A percentile compares a stretch with the other conserved stretches of the same genome.
Evolutionary conservation across 345 rosid genomes (phyloP).

Genomic region (Hibiscus tridactylites): DNA sequence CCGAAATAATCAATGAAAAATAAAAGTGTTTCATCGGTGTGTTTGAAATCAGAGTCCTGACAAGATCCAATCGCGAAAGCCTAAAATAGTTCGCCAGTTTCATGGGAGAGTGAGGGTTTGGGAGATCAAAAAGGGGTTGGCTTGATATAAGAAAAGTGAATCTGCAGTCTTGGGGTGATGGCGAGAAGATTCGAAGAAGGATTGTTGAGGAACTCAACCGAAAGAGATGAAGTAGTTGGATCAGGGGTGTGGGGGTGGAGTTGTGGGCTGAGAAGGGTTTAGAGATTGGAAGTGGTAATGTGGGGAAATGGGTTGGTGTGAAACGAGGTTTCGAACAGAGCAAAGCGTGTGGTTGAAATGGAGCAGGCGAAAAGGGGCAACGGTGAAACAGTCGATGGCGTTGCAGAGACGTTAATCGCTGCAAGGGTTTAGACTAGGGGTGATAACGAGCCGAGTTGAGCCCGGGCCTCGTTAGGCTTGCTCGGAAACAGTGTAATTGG

Average conservation of each 20-base stretch:
- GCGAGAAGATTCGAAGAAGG: slow-evolving; percentile 39
- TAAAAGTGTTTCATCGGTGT: slow-evolving; percentile 56
- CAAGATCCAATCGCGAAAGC: slow-evolving; percentile 62
- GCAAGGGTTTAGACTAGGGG: slow-evolving; percentile 6
- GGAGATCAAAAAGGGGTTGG: slow-evolving; percentile 48
- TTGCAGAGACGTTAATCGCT: slow-evolving; percentile 44
- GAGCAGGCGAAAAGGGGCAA: slow-evolving; percentile 15
- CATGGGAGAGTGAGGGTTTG: slow-evolving; percentile 61
- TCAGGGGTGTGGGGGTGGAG: slow-evolving; percentile 18
- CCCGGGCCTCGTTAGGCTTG: too few relatives aligned
- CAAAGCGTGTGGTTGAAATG: not conserved
- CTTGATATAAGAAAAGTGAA: slow-evolving; percentile 65
- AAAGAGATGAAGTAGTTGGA: slow-evolving; percentile 52
- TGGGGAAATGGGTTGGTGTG: slow-evolving; percentile 15
- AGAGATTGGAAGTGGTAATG: slow-evolving; percentile 13
- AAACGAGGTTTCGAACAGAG: slow-evolving; percentile 10
- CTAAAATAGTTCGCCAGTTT: slow-evolving; percentile 68
- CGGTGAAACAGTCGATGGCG: slow-evolving; percentile 41
- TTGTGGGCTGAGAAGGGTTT: slow-evolving; percentile 32
- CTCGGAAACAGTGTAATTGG: too few relatives aligned
- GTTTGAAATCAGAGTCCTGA: slow-evolving; percentile 34
- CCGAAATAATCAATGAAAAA: slow-evolving; percentile 73
- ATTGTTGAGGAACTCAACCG: slow-evolving; percentile 53
- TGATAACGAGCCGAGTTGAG: too few relatives aligned
- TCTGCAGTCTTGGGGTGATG: slow-evolving; percentile 50